Evolutionary conservation across 2,329 filamentous ascomycete species (phyloP).

Genomic region (Clarireedia hainanense): DNA sequence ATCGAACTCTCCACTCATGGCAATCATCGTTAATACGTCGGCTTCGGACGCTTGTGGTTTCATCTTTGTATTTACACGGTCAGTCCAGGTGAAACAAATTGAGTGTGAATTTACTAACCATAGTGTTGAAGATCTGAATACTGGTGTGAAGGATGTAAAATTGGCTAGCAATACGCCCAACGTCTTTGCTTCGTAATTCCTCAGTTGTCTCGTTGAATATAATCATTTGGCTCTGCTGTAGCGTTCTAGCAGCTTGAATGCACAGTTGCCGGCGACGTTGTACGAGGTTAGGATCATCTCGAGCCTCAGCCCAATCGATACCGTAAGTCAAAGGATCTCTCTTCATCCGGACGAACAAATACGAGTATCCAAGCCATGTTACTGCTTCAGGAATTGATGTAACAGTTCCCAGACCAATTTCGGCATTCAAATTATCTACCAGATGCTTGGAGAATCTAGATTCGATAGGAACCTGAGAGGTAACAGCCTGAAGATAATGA

Average conservation of each 20-base stretch:
- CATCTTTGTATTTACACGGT: conserved; percentile 44
- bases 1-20: conserved; percentile 95
- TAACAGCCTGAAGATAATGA: conserved; percentile 89
- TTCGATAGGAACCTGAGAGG: conserved; percentile 93
- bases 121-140: conserved; percentile 90
- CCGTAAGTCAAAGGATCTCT: conserved; percentile 86
- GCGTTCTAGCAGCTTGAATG: conserved; percentile 76
- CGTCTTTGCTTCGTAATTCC: conserved; percentile 87
- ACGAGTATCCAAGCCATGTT: conserved; percentile 96
- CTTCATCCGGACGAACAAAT: conserved; percentile 94
- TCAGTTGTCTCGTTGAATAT: conserved; percentile 95
- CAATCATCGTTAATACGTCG: conserved; percentile 92
- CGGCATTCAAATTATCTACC: conserved; percentile 94
- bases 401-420: conserved; percentile 88
- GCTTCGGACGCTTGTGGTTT: conserved; percentile 75
- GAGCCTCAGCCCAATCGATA: conserved; percentile 87
- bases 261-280: conserved; percentile 78
- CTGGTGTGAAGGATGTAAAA: conserved; percentile 92
- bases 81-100: not conserved
- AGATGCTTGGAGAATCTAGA: conserved; percentile 91
- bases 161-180: conserved; percentile 93
- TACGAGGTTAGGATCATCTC: conserved; percentile 81
- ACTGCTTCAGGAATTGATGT: conserved; percentile 91
- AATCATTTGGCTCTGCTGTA: conserved; percentile 97
- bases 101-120: conserved; percentile 33